Base-by-base conservation (phyloP, 805 yeast species). In the Lachancea sp. region DNA sequence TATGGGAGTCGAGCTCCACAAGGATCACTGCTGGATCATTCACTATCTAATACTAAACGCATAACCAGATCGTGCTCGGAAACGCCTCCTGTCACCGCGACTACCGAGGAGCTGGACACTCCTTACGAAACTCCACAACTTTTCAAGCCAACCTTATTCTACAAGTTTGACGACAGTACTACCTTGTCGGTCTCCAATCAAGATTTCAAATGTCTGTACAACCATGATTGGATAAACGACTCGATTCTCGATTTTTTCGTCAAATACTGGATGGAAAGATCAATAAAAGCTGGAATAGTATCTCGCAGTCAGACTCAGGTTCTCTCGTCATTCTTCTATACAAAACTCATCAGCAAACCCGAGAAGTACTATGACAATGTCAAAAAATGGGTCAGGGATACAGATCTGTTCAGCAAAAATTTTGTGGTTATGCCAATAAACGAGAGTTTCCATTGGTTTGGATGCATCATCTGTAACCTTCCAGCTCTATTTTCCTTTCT, bases 151-250 rank as follows among this genome's bases (percentile, higher is more conserved):
- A 56, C 65, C 4, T 61, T 85, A 41, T 69, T 68, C 27, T 72
- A 76, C 51, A 66, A 65, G 15, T 81, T 88, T 54, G 59, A 65
- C 20, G 82, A 80, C 53, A 75, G 74, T 4, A 72, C 77, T 34
- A 62, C 66, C 1, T 74, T 85, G 51, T 73, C 74, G 3, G 74
- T 91, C 8, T 72, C 80, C 1, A 74, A 78, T 48, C 72, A 77
- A 32, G 99, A 93, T 59, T 87, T 85, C 61, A 78, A 77, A 49
- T 84, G 96, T 37, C 71, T 91, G 9, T 80, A 81, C 57, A 82
- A 83, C 47, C 81, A 81, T 38, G 86, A 85, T 50, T 91, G 95
- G 90, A 77, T 93, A 40, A 91, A 93, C 66, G 99, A 93, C 58
- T 77, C 84, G 0, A 69, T 93, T 41, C 82, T 93, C 45, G 96